Percentiles rank a stretch among this genome's conserved stretches.
Evolutionary conservation across 345 rosid species (phyloP).

Genomic region (Eucalyptus curtisii): DNA sequence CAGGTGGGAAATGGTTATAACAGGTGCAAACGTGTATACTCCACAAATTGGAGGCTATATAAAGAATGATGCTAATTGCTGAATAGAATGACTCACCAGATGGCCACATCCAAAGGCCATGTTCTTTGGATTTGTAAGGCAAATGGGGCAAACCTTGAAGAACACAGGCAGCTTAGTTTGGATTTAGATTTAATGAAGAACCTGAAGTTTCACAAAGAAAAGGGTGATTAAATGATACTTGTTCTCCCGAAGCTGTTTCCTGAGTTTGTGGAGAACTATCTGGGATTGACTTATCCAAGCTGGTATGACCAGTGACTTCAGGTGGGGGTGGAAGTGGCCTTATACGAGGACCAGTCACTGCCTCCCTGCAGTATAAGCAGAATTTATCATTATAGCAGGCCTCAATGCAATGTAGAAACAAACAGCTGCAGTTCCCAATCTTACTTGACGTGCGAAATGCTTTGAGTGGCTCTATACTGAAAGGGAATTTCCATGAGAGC

Average conservation of each 20-base stretch:
- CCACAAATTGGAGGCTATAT: background rate
- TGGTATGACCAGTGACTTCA: slow-evolving; percentile 55
- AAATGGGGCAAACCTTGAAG: slow-evolving; percentile 85
- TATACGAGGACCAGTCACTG: slow-evolving; percentile 6
- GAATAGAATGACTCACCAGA: slow-evolving; percentile 32
- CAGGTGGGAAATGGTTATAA: background rate
- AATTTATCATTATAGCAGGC: background rate
- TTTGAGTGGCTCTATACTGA: slow-evolving; percentile 77
- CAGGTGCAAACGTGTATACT: background rate
- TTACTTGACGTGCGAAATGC: slow-evolving; percentile 31
- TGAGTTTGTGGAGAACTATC: slow-evolving; percentile 18
- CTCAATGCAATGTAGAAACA: background rate
- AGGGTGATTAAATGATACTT: slow-evolving; percentile 12
- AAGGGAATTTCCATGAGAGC: slow-evolving; percentile 94
- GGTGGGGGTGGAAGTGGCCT: slow-evolving; percentile 69
- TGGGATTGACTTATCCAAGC: slow-evolving; percentile 26
- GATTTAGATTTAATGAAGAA: background rate
- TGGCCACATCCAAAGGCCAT: slow-evolving; percentile 99
- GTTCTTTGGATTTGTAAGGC: slow-evolving; percentile 82
- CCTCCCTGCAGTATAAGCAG: slow-evolving; percentile 24
- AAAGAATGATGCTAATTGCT: background rate
- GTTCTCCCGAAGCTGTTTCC: slow-evolving; percentile 18
- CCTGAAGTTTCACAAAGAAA: background rate
- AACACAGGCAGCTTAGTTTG: background rate
- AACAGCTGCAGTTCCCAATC: background rate